Percentiles rank a stretch among this genome's conserved stretches.
These are phyloP conservation scores for Saccharomycopsis amapae DNA, from an alignment of 805 yeast species.

Conservation along the genomic window DNA sequence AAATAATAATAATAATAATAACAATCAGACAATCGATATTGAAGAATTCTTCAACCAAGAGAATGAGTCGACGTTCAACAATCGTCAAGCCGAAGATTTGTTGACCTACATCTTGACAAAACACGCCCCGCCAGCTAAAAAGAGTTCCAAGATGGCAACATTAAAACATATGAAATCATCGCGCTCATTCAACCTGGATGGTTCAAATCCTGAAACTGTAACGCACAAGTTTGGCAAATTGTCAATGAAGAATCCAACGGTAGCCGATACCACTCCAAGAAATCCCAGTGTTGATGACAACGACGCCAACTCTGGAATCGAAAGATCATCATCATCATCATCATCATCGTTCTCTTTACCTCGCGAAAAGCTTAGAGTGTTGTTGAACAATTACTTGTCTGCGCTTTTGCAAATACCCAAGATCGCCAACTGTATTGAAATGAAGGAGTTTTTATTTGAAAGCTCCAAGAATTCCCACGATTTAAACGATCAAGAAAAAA, in stretches of 20 bases:
- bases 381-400: conserved; percentile 67
- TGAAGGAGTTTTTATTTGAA: conserved; percentile 47
- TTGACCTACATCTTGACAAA: background rate
- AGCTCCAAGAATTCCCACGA: conserved; percentile 27
- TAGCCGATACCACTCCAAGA: no score
- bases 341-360: conserved; percentile 32
- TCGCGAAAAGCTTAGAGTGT: conserved; percentile 70
- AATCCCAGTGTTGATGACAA: background rate
- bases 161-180: no score
- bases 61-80: background rate
- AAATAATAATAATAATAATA: conserved; percentile 10
- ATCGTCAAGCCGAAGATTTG: background rate
- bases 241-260: no score
- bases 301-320: background rate
- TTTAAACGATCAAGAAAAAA: conserved; percentile 30
- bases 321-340: conserved; percentile 9
- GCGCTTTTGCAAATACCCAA: conserved; percentile 45
- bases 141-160: no score
- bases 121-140: no score
- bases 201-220: no score
- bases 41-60: conserved; percentile 20
- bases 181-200: no score
- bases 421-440: conserved; percentile 75
- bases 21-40: conserved; percentile 21
- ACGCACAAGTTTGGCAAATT: no score